phyloP scores from a whole-genome alignment of 805 yeast genomes.

The Candida piceae region DNA sequence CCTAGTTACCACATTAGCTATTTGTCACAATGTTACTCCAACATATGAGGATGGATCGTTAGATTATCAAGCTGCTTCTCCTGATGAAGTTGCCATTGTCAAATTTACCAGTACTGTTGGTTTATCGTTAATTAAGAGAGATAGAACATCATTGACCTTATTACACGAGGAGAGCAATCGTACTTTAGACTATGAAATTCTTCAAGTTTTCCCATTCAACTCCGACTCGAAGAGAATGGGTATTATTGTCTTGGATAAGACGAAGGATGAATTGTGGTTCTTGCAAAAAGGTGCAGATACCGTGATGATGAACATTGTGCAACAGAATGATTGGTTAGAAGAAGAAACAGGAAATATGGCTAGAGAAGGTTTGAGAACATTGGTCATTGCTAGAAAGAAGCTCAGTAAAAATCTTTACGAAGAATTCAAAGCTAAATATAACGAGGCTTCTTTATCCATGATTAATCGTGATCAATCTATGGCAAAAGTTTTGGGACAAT shows the following conservation, averaged over 20 bases:
- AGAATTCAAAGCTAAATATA: constrained; percentile 58
- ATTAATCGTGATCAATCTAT: constrained; percentile 68
- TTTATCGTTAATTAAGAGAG: constrained; percentile 72
- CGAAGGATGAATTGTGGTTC: constrained; percentile 74
- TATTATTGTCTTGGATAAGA: constrained; percentile 61
- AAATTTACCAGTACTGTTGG: constrained; percentile 87
- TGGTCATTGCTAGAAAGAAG: constrained; percentile 86
- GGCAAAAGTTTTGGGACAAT: constrained; percentile 61
- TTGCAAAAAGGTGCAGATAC: constrained; percentile 95
- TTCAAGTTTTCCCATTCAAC: constrained; percentile 88
- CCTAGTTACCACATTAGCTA: constrained; percentile 72
- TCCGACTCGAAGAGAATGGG: constrained; percentile 98
- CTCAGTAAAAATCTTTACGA: constrained; percentile 50
- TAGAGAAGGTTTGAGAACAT: constrained; percentile 92
- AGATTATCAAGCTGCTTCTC: constrained; percentile 95
- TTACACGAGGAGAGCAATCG: constrained; percentile 55
- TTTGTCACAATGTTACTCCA: constrained; percentile 98
- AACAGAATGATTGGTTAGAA: constrained; percentile 89
- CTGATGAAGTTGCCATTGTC: constrained; percentile 97
- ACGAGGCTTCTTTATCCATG: constrained; percentile 75
- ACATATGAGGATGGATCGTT: constrained; percentile 70
- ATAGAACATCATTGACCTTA: constrained; percentile 68
- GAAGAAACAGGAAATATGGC: constrained; percentile 98
- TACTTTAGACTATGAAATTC: constrained; percentile 54
- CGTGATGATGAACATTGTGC: constrained; percentile 82